phyloP scores from a whole-genome alignment of 306 rosid genomes.

The Carpinus viminea region DNA sequence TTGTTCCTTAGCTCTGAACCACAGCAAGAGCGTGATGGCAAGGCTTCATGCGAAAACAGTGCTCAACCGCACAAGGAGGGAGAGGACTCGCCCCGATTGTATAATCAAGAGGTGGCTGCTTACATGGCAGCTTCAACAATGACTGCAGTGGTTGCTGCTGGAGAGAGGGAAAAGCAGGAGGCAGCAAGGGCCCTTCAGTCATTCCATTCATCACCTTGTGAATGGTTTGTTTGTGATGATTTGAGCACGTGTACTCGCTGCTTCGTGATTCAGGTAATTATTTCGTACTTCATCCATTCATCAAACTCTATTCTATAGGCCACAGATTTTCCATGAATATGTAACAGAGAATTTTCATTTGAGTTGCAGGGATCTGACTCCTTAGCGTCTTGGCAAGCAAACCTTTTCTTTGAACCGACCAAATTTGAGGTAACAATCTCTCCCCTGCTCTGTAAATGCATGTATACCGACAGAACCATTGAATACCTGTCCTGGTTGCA shows the following conservation, averaged over 20 bases:
- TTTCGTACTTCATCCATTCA: constrained; percentile 1
- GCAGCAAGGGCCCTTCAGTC: constrained; percentile 83
- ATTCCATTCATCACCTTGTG: constrained; percentile 86
- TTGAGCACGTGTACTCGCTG: constrained; percentile 67
- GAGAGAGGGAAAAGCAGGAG: constrained; percentile 75
- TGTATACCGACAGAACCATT: not conserved
- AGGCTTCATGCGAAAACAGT: constrained; percentile 22
- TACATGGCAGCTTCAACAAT: constrained; percentile 84
- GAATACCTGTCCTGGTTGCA: constrained; percentile 24
- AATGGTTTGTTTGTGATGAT: constrained; percentile 95
- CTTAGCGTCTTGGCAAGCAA: constrained; percentile 90
- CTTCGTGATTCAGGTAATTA: constrained; percentile 86
- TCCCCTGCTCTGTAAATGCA: not conserved
- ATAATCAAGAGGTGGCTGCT: constrained; percentile 80
- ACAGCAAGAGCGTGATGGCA: constrained; percentile 25
- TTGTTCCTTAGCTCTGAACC: constrained; percentile 43
- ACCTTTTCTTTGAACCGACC: constrained; percentile 91
- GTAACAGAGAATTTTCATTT: not conserved
- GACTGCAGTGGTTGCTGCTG: constrained; percentile 88
- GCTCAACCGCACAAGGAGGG: constrained; percentile 29
- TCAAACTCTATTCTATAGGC: not conserved
- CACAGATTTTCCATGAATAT: not conserved
- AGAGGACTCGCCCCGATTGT: constrained; percentile 42
- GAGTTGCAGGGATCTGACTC: constrained; percentile 87
- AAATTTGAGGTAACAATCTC: constrained; percentile 71